Base-by-base conservation (phyloP, 73 alveolate genomes). In the Breviolum minutum region DNA sequence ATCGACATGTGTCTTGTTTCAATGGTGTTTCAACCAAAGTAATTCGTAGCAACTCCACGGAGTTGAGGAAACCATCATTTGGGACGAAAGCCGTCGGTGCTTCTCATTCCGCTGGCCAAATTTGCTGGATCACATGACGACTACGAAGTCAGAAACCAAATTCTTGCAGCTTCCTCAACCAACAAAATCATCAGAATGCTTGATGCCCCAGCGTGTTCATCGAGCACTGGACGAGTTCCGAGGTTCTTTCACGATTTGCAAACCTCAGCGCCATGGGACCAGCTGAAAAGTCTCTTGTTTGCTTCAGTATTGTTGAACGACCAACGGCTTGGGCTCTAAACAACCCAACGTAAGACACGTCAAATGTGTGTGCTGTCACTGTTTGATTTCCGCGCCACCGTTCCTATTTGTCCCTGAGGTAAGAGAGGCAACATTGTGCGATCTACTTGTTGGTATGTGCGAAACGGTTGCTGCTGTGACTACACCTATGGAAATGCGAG, bases 401-500 rank as follows among this genome's bases (percentile, higher is more conserved):
- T 27, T 9, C 69, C 24, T 48, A 7, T 17, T 82, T 48, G 32
- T 2, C 32, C 10, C 95, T 63, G 12, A 90, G 97, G 97, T 5
- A 62, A 76, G 29, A 71, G 60, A 16, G 97, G 97, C 63, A 82
- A 90, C 7, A 76, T 90, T 29, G 64, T 90, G 69, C 87, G 97
- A 11, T 90, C 97, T 0, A 90, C 97, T 32, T 90, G 88, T 79
- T 90, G 97, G 97, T 90, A 70, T 17, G 97, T 63, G 66, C 71
- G 97, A 63, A 82, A 62, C 8, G 97, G 97, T 63, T 90, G 97
- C 97, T 71, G 66, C 63, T 90, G 97, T 63, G 97, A 70, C 88
- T 90, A 90, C 97, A 90, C 97, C 84, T 88, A 90, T 62, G 97
- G 97, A 27, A 82, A 90, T 62, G 97, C 97, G 27, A 54, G 93